These are phyloP conservation scores for Fusarium armeniacum DNA, from an alignment of 2,329 filamentous ascomycete genomes.

Conservation along the genomic window DNA sequence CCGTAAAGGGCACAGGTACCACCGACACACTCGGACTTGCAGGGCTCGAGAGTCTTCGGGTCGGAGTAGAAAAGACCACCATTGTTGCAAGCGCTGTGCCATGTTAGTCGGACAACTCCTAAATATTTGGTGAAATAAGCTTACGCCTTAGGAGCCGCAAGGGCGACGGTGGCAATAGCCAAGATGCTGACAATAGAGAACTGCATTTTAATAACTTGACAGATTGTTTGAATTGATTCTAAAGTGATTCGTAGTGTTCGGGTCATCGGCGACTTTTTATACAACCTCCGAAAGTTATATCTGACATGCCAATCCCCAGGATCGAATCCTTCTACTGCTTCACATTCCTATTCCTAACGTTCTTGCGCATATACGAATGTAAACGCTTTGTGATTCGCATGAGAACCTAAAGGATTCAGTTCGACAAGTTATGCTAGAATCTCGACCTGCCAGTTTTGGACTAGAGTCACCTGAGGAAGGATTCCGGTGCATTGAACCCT, in stretches of 20 bases:
- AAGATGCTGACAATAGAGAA: conserved; percentile 20
- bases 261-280: conserved; percentile 6
- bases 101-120: background rate
- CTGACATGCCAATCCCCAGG: background rate
- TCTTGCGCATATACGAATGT: background rate
- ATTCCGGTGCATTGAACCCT: background rate
- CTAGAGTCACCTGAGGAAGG: conserved; percentile 12
- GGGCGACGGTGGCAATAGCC: conserved; percentile 8
- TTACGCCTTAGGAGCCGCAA: conserved; percentile 28
- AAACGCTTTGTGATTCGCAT: background rate
- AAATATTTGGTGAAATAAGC: background rate
- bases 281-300: rapidly evolving
- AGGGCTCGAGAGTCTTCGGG: conserved; percentile 29
- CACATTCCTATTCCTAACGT: conserved; percentile 23
- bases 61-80: conserved; percentile 20
- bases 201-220: conserved; percentile 5
- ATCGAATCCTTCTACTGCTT: conserved; percentile 14
- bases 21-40: conserved; percentile 16
- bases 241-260: background rate
- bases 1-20: conserved; percentile 15
- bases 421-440: background rate
- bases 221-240: background rate
- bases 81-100: conserved; percentile 8
- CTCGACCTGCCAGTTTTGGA: conserved; percentile 15
- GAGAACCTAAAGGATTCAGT: background rate